These are phyloP conservation scores for Melanopsichium pennsylvanicum DNA, from an alignment of 1,284 basidiomycete species.

Conservation along the genomic window DNA sequence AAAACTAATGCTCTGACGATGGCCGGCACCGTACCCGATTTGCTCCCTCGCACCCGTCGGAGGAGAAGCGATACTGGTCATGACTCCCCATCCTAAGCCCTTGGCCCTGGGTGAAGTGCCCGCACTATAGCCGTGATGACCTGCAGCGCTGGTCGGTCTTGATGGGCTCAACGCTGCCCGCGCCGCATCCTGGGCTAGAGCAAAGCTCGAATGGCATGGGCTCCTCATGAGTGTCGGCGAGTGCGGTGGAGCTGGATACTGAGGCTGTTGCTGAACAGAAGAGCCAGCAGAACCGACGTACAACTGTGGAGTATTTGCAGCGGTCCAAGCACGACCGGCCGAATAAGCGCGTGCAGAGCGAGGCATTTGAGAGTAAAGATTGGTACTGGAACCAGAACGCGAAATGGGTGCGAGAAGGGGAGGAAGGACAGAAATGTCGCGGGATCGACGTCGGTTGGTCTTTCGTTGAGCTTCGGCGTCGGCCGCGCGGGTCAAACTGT, in stretches of 20 bases:
- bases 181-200: slow-evolving; percentile 38
- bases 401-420: slow-evolving; percentile 51
- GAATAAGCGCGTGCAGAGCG: slow-evolving; percentile 37
- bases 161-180: slow-evolving; percentile 35
- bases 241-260: slow-evolving; percentile 7
- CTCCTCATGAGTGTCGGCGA: slow-evolving; percentile 44
- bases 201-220: slow-evolving; percentile 37
- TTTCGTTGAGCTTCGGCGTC: slow-evolving; percentile 42
- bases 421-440: slow-evolving; percentile 53
- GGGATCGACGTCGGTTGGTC: slow-evolving; percentile 47
- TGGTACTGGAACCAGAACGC: slow-evolving; percentile 48
- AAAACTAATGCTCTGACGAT: slow-evolving; percentile 41
- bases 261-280: slow-evolving; percentile 16
- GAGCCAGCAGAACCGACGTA: slow-evolving; percentile 48
- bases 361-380: slow-evolving; percentile 38
- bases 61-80: slow-evolving; percentile 49
- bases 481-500: slow-evolving; percentile 32
- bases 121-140: slow-evolving; percentile 25
- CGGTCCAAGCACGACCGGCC: slow-evolving; percentile 36
- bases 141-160: slow-evolving; percentile 40
- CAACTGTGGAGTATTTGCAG: slow-evolving; percentile 38
- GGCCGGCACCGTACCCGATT: slow-evolving; percentile 3
- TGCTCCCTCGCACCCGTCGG: slow-evolving; percentile 5
- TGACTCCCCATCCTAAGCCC: slow-evolving; percentile 55
- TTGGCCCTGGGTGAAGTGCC: slow-evolving; percentile 54